Base-by-base conservation (phyloP, 495 filamentous ascomycete genomes). In the Podospora sp. region DNA sequence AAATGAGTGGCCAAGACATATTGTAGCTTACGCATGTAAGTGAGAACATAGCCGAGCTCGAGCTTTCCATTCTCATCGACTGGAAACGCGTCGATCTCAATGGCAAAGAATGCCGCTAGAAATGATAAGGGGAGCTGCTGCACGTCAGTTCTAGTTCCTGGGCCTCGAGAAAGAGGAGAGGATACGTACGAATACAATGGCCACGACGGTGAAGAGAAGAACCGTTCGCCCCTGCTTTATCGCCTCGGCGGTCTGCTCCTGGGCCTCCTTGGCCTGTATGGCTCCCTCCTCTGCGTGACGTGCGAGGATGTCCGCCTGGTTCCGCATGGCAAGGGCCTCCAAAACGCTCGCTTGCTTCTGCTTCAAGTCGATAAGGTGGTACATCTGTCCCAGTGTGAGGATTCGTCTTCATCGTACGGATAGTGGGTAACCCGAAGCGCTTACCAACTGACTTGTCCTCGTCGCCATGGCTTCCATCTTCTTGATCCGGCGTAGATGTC, bases 261-360 rank as follows among this genome's bases (percentile, higher is more conserved):
- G 57, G 1, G 57, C 29, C n/a, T 60, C 14, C 18, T 29, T 29
- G 29, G 57, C 57, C n/a, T 60, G 57, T 25, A 27, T 25, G 25
- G 57, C 57, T 9, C 29, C 2, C n/a, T 22, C 24, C 29, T 60
- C 12, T 21, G 57, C 57, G 29, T 60, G 26, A 1, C 2, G n/a
- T 12, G 29, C 57, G 4, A 29, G 24, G 0, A 33, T 60, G 21
- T 60, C 57, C n/a, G 26, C 26, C 29, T 35, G 26, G 16, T 33
- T 29, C 1, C 57, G 25, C 24, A 29, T 29, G 9, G 57, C 57
- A 26, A 36, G 26, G 7, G 57, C 57, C n/a, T 60, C 57, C 24
- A 60, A 21, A 26, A 60, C 27, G 57, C 26, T 60, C n/a, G 57
- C 57, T 29, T 60, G 57, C 20, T 60, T 60, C 36, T 60, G 57